Percentiles rank a stretch among this genome's conserved stretches.
These are phyloP conservation scores for Pichia gijzeniarum DNA, from an alignment of 805 yeast species.

Conservation along the genomic window DNA sequence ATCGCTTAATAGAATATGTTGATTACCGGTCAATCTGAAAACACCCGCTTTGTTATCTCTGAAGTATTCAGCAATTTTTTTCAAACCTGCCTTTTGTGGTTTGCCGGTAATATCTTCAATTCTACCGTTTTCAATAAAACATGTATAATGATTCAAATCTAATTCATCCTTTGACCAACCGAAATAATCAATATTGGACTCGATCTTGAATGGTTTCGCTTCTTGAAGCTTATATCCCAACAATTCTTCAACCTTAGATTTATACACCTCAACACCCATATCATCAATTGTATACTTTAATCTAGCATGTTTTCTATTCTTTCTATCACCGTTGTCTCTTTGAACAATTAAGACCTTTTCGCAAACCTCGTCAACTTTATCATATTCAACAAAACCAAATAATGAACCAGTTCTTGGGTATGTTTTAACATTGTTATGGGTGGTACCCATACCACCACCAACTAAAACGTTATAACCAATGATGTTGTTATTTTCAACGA, in stretches of 20 bases:
- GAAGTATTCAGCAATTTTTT: conserved; percentile 68
- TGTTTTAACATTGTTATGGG: conserved; percentile 94
- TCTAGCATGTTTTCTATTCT: conserved; percentile 95
- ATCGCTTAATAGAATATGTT: conserved; percentile 75
- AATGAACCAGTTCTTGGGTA: conserved; percentile 91
- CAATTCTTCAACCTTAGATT: conserved; percentile 71
- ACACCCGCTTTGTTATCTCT: conserved; percentile 60
- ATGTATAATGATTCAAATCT: conserved; percentile 84
- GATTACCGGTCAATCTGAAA: conserved; percentile 93
- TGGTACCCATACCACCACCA: conserved; percentile 99
- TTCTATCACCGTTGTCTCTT: conserved; percentile 91
- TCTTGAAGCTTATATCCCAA: conserved; percentile 72
- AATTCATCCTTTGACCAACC: conserved; percentile 90
- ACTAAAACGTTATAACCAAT: conserved; percentile 82
- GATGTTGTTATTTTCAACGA: conserved; percentile 61
- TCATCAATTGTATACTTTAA: conserved; percentile 95
- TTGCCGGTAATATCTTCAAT: conserved; percentile 86
- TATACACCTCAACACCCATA: conserved; percentile 81
- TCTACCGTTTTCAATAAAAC: conserved; percentile 94
- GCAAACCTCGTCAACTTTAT: conserved; percentile 68
- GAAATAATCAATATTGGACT: conserved; percentile 82
- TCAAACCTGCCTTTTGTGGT: conserved; percentile 85
- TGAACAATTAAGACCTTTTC: conserved; percentile 92
- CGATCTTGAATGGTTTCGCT: conserved; percentile 67
- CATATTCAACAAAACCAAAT: conserved; percentile 68